Evolutionary conservation across 805 yeast genomes (phyloP).

Genomic region (Peterozyma xylosa): DNA sequence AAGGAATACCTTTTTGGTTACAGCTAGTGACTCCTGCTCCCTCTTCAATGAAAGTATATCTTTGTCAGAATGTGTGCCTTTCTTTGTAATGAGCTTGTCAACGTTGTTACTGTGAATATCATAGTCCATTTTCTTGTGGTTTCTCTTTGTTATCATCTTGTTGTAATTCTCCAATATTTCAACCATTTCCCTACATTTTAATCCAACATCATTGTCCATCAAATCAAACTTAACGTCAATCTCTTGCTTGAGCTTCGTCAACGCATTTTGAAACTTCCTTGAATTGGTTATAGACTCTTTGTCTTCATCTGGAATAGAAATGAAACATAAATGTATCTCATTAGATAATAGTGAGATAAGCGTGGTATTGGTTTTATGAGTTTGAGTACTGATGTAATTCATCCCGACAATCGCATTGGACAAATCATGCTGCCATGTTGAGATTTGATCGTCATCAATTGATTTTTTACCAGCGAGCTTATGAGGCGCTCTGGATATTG

Average conservation of each 20-base stretch:
- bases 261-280: conserved; percentile 19
- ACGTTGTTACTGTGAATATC: conserved; percentile 29
- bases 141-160: conserved; percentile 35
- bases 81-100: conserved; percentile 28
- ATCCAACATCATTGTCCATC: conserved; percentile 20
- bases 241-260: conserved; percentile 15
- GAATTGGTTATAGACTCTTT: conserved; percentile 23
- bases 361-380: no score
- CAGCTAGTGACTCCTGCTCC: conserved; percentile 23
- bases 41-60: conserved; percentile 27
- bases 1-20: conserved; percentile 21
- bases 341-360: no score
- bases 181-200: conserved; percentile 31
- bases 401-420: conserved; percentile 34
- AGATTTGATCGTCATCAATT: conserved; percentile 29
- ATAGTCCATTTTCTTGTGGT: conserved; percentile 32
- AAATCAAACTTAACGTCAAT: conserved; percentile 15
- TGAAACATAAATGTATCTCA: no score
- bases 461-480: conserved; percentile 24
- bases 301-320: conserved; percentile 11
- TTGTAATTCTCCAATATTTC: conserved; percentile 26
- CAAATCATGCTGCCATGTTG: conserved; percentile 37
- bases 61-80: conserved; percentile 26
- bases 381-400: conserved; percentile 25
- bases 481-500: conserved; percentile 27